Evolutionary conservation across 2,329 filamentous ascomycete species (phyloP).

Genomic region (Colletotrichum filicis): DNA sequence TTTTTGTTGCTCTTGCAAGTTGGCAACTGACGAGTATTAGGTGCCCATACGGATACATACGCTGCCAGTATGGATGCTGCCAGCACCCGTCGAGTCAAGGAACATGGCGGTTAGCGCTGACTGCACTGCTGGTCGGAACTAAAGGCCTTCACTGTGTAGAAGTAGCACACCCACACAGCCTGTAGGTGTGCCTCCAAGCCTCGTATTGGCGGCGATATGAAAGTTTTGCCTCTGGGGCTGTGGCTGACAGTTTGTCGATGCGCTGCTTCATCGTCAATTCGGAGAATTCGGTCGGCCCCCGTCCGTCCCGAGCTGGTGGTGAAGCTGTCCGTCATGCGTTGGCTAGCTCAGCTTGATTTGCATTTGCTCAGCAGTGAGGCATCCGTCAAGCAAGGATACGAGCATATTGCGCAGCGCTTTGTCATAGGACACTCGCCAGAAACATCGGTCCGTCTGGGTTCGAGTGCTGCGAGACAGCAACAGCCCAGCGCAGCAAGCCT

Average conservation of each 20-base stretch:
- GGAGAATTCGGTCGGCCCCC: neutral
- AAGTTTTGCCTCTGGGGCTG: neutral
- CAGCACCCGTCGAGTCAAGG: neutral
- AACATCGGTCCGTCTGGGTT: conserved; percentile 9
- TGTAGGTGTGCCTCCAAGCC: neutral
- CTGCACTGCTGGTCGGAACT: neutral
- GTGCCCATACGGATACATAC: no score
- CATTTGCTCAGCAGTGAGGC: neutral
- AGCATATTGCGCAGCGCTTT: neutral
- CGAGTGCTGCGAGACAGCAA: neutral
- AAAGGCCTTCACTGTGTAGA: neutral
- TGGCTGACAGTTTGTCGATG: neutral
- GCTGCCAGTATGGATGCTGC: neutral
- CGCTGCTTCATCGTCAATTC: neutral
- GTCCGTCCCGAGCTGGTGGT: neutral
- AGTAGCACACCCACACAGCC: neutral
- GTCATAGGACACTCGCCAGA: neutral
- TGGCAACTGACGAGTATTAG: neutral
- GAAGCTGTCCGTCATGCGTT: neutral
- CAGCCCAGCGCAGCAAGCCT: neutral
- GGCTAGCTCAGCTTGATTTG: neutral
- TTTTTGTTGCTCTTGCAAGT: conserved; percentile 13
- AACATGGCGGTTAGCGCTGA: neutral
- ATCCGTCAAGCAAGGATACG: neutral
- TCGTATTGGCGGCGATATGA: neutral